Base-by-base conservation (phyloP, 768 basidiomycete genomes). In the Naganishia vaughanmartiniae region DNA sequence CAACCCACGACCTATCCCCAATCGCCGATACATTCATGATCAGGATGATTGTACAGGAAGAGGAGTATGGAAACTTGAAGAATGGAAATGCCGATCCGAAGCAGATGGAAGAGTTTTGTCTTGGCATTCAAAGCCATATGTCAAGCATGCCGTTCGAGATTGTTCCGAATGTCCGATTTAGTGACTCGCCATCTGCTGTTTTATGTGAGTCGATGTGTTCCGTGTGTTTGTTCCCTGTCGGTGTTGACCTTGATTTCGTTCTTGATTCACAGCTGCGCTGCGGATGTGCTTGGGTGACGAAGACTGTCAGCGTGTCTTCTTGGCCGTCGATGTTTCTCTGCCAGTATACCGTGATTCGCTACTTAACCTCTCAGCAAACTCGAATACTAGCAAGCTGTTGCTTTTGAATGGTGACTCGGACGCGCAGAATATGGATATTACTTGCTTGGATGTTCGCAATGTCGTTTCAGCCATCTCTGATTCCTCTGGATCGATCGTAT, bases 201-300 rank as follows among this genome's bases (percentile, higher is more conserved):
- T 45, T 63, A 42, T 63, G 60, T 63, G 30, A 63, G 60, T 63
- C n/a, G 30, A 36, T 34, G 33, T n/a, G 34, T 42, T 9, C 15
- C 42, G 15, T 2, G 2, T 42, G 14, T 42, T 15, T 42, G 57
- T 60, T 4, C n/a, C 6, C 14, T 63, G 1, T 7, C 17, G 2
- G 42, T 42, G 42, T 42, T 42, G 33, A 55, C 2, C 30, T 19
- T 26, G 28, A 3, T 55, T 33, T 21, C 42, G n/a, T 63, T 42
- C 24, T 34, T 46, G 11, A 24, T 45, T 63, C 30, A 39, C n/a
- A 63, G 60, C 60, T 26, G 39, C 60, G 15, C 24, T 46, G 15
- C 60, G 60, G n/a, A 63, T 63, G 60, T 63, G 60, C 60, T 63
- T 63, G 60, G 30, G 42, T 30, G 60, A 63, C 60, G 60, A 30